Evolutionary conservation across 306 rosid species (phyloP).

Genomic region (Carpinus viminea): DNA sequence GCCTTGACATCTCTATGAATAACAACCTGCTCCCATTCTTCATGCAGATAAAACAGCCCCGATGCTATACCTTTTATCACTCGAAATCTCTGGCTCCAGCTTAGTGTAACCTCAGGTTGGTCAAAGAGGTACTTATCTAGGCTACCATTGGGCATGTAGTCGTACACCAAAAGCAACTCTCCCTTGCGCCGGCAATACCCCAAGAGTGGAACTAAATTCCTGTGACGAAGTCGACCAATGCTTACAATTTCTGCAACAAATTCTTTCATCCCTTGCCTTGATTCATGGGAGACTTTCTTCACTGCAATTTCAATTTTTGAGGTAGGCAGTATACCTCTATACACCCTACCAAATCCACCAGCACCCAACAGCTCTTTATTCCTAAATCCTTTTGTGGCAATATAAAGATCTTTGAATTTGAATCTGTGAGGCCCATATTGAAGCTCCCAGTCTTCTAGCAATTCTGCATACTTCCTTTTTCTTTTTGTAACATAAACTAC

Average conservation of each 20-base stretch:
- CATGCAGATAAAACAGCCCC: slow-evolving; percentile 30
- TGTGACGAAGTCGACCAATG: slow-evolving; percentile 33
- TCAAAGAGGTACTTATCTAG: slow-evolving; percentile 32
- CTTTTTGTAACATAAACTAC: slow-evolving; percentile 23
- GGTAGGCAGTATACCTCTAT: slow-evolving; percentile 22
- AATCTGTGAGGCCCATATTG: slow-evolving; percentile 41
- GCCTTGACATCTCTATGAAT: slow-evolving; percentile 44
- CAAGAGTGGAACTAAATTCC: slow-evolving; percentile 32
- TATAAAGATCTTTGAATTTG: slow-evolving; percentile 35
- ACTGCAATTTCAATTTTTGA: slow-evolving; percentile 34
- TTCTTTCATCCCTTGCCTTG: slow-evolving; percentile 39
- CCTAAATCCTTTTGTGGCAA: slow-evolving; percentile 42
- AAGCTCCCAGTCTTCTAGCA: slow-evolving; percentile 43
- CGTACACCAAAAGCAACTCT: slow-evolving; percentile 34
- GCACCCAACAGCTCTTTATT: slow-evolving; percentile 33
- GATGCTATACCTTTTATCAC: slow-evolving; percentile 38
- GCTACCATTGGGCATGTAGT: slow-evolving; percentile 43
- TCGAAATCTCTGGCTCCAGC: slow-evolving; percentile 36
- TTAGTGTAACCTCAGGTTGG: slow-evolving; percentile 11
- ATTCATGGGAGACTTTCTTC: slow-evolving; percentile 36
- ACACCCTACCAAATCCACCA: slow-evolving; percentile 18
- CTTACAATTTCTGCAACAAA: slow-evolving; percentile 41
- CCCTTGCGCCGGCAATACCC: slow-evolving; percentile 40
- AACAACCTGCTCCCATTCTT: slow-evolving; percentile 38
- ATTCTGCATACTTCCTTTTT: slow-evolving; percentile 32